phyloP scores from a whole-genome alignment of 163 green algal genomes.

The Chlorella variabilis region DNA sequence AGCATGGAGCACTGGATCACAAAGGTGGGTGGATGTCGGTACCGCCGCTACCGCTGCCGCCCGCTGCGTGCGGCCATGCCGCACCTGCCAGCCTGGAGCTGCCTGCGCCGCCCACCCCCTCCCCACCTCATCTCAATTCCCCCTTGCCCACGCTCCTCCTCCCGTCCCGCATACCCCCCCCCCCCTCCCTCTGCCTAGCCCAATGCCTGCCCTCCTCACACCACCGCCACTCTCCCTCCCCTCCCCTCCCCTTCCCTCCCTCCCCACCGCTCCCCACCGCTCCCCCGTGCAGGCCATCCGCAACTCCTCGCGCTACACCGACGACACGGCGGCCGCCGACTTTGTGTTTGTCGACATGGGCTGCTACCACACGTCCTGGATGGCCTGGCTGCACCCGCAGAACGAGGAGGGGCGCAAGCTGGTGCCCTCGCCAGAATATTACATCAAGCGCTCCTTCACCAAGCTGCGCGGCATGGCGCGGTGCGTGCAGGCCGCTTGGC shows the following conservation, averaged over 20 bases:
- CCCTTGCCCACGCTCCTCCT: no score
- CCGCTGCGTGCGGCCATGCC: no score
- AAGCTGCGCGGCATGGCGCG: constrained; percentile 34
- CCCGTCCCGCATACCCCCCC: no score
- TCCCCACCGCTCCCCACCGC: not conserved
- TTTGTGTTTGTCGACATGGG: constrained; percentile 56
- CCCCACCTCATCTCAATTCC: no score
- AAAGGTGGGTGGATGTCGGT: constrained; percentile 19
- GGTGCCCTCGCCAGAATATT: constrained; percentile 30
- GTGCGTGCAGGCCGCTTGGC: not conserved
- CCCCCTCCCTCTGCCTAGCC: not conserved
- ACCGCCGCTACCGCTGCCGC: no score
- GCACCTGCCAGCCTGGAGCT: no score
- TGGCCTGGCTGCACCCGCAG: constrained; percentile 50
- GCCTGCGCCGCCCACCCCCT: not conserved
- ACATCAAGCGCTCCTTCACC: constrained; percentile 32
- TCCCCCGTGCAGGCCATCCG: constrained; percentile 43
- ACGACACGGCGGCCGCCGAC: constrained; percentile 34
- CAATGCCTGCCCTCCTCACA: not conserved
- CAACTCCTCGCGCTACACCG: not conserved
- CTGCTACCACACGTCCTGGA: constrained; percentile 53
- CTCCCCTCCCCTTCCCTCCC: not conserved
- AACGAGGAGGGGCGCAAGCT: constrained; percentile 25
- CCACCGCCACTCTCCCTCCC: no score
- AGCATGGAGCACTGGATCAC: constrained; percentile 47